Evolutionary conservation across 2,329 filamentous ascomycete genomes (phyloP).

Genomic region (Huntiella abstrusa): DNA sequence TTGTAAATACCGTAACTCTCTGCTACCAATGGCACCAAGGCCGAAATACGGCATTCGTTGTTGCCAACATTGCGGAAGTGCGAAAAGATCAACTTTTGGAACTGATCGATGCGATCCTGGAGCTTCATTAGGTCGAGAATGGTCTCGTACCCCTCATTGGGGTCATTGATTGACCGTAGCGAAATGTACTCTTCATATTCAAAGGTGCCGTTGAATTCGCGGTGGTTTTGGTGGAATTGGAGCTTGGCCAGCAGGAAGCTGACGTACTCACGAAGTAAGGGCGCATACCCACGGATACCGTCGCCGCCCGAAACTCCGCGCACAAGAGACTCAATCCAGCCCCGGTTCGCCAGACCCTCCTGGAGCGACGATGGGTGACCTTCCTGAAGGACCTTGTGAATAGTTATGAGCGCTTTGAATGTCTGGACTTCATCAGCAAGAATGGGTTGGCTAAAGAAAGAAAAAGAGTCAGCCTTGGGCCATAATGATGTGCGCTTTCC

Average conservation of each 20-base stretch:
- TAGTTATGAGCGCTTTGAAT: conserved; percentile 92
- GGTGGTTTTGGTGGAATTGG: conserved; percentile 88
- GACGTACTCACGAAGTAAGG: conserved; percentile 90
- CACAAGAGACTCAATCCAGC: conserved; percentile 84
- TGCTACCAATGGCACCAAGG: conserved; percentile 79
- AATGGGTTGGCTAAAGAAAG: conserved; percentile 59
- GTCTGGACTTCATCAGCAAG: conserved; percentile 96
- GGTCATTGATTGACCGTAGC: conserved; percentile 93
- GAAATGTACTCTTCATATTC: conserved; percentile 99
- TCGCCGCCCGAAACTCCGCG: conserved; percentile 59
- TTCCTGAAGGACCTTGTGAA: conserved; percentile 95
- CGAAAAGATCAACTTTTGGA: conserved; percentile 96
- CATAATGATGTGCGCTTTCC: neutral
- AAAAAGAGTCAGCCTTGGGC: conserved; percentile 1
- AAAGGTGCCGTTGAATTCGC: conserved; percentile 96
- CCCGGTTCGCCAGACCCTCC: conserved; percentile 73
- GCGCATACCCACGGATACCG: conserved; percentile 74
- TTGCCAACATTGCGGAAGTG: conserved; percentile 83
- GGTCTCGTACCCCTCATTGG: conserved; percentile 93
- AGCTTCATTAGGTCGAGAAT: conserved; percentile 92
- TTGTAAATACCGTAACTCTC: conserved; percentile 99
- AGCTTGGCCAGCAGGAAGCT: conserved; percentile 89
- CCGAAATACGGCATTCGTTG: conserved; percentile 92
- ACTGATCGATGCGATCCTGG: conserved; percentile 95
- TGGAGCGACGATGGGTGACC: conserved; percentile 74